Evolutionary conservation across 768 basidiomycete genomes (phyloP).

Genomic region (Kwoniella sp.): DNA sequence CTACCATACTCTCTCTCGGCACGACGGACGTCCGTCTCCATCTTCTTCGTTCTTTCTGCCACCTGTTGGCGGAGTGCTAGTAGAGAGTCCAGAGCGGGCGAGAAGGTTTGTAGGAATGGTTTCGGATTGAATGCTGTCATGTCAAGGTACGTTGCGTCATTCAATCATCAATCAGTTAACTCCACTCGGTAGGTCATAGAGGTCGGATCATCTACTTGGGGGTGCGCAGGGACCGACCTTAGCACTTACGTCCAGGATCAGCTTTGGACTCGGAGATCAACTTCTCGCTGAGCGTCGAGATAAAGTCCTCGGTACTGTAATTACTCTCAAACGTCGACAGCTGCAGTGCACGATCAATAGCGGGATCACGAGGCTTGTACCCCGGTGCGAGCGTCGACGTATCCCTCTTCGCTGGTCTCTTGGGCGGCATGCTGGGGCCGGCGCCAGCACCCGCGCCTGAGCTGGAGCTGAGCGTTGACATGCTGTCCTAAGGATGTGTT

Average conservation of each 20-base stretch:
- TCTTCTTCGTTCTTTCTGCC: slow-evolving; percentile 82
- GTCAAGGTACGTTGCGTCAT: too few species aligned
- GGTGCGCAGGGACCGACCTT: neutral
- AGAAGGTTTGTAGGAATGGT: slow-evolving; percentile 89
- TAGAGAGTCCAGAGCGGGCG: slow-evolving; percentile 83
- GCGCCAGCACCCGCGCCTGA: too few species aligned
- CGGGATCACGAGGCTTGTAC: slow-evolving; percentile 58
- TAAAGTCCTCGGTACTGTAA: slow-evolving; percentile 80
- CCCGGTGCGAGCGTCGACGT: slow-evolving; percentile 13
- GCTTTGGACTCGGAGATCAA: slow-evolving; percentile 82
- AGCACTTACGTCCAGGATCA: slow-evolving; percentile 73
- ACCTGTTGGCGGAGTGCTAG: slow-evolving; percentile 86
- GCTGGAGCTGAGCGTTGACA: too few species aligned
- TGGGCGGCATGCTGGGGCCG: slow-evolving; percentile 14
- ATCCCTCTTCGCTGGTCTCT: slow-evolving; percentile 29
- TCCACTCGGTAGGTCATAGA: too few species aligned
- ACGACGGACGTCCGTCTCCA: slow-evolving; percentile 85
- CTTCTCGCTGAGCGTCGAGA: slow-evolving; percentile 81
- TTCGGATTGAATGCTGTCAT: slow-evolving; percentile 88
- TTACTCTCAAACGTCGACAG: slow-evolving; percentile 58
- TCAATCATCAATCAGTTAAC: neutral
- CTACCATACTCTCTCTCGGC: slow-evolving; percentile 92
- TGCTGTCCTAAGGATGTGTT: too few species aligned
- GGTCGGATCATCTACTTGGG: too few species aligned
- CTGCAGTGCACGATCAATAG: slow-evolving; percentile 59